A percentile compares a stretch with the other conserved stretches of the same genome.
Conservation (phyloP, 169 alveolate species). For the Plasmodium vivax region DNA sequence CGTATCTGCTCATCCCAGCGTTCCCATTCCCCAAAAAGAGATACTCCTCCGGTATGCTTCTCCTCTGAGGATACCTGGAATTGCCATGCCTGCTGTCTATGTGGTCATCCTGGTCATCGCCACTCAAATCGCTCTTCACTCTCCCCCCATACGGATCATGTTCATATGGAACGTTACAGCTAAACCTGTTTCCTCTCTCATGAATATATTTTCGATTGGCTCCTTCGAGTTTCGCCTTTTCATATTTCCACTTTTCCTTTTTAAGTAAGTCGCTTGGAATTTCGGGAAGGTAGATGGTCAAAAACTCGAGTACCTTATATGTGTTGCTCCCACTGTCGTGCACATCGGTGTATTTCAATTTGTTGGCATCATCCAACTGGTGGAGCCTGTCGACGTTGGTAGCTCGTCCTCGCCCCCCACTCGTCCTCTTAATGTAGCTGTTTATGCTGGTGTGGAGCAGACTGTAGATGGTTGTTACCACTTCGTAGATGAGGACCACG, state of each 20-base stretch:
- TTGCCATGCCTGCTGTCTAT: background rate
- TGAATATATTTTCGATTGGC: background rate
- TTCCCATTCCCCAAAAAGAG: background rate
- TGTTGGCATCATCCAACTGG: conserved; percentile 33
- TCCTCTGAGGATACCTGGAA: conserved; percentile 4
- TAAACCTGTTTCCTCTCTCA: conserved; percentile 2
- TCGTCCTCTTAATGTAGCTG: conserved; percentile 12
- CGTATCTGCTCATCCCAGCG: background rate
- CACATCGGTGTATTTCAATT: background rate
- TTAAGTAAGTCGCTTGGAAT: conserved; percentile 13
- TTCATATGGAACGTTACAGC: conserved; percentile 15
- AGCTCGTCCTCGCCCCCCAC: background rate
- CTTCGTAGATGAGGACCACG: conserved; percentile 45
- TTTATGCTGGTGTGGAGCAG: conserved; percentile 33
- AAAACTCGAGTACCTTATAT: conserved; percentile 33
- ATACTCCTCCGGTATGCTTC: conserved; percentile 50
- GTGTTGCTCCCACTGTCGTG: background rate
- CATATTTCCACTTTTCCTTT: conserved; percentile 51
- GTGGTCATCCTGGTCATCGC: background rate
- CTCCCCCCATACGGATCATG: background rate
- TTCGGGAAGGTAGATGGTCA: conserved; percentile 61
- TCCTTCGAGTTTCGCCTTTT: background rate
- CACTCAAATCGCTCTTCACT: background rate
- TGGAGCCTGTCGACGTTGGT: conserved; percentile 6
- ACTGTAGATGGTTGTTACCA: conserved; percentile 18